A percentile compares a stretch with the other conserved stretches of the same genome.
Evolutionary conservation across 2,329 filamentous ascomycete species (phyloP).

Genomic region (Annulohypoxylon truncatum): DNA sequence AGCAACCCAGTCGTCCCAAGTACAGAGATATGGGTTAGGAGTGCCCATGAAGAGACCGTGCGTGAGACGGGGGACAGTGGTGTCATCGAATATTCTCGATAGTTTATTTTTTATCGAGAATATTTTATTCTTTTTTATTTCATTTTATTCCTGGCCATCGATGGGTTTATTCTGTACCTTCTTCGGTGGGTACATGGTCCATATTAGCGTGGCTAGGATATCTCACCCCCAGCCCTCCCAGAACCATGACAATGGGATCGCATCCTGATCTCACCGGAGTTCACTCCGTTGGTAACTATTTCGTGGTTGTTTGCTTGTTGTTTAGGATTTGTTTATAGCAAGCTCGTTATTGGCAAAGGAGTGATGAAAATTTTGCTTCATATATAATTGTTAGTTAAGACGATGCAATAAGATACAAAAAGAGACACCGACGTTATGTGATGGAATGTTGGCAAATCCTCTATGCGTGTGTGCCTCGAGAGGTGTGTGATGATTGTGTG

Average conservation of each 20-base stretch:
- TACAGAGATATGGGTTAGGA: slow-evolving; percentile 29
- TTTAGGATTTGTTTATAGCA: not conserved
- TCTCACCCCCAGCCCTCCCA: not conserved
- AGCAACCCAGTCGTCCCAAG: slow-evolving; percentile 27
- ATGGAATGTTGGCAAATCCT: not conserved
- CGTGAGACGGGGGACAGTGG: slow-evolving; percentile 24
- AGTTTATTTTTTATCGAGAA: slow-evolving; percentile 19
- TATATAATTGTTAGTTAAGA: not conserved
- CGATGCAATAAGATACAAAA: not conserved
- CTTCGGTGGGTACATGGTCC: slow-evolving; percentile 9
- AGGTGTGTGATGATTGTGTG: slow-evolving; percentile 12
- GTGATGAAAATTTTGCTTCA: not conserved
- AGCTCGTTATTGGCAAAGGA: not conserved
- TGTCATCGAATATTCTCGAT: slow-evolving; percentile 11
- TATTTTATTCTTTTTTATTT: slow-evolving; percentile 18
- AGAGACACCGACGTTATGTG: not conserved
- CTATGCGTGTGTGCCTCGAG: not conserved
- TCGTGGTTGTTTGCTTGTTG: not conserved
- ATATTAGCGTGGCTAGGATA: slow-evolving; percentile 12
- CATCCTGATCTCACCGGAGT: slow-evolving; percentile 9
- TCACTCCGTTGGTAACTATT: not conserved
- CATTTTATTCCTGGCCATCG: not conserved
- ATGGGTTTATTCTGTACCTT: slow-evolving; percentile 1
- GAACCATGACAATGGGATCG: slow-evolving; percentile 14
- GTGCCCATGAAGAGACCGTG: slow-evolving; percentile 24